A percentile compares a stretch with the other conserved stretches of the same genome.
phyloP scores from a whole-genome alignment of 495 filamentous ascomycete species.

The Penicillium tannophilum region DNA sequence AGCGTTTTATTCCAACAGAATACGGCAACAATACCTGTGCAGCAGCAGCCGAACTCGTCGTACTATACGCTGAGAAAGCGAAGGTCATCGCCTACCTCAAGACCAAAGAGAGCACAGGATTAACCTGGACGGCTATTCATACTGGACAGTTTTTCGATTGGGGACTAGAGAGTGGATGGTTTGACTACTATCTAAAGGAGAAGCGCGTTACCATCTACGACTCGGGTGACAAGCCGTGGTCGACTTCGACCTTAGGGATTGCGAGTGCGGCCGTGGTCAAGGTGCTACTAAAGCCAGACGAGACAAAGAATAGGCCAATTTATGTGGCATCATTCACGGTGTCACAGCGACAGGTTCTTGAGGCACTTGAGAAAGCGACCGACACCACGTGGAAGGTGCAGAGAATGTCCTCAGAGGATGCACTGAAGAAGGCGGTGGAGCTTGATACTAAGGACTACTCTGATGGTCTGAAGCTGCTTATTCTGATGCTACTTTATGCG shows the following conservation, averaged over 20 bases:
- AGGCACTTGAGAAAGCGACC: slow-evolving; percentile 4
- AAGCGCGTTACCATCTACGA: slow-evolving; percentile 3
- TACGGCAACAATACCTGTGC: slow-evolving; percentile 10
- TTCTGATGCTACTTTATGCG: slow-evolving; percentile 8
- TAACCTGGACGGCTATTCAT: slow-evolving; percentile 6
- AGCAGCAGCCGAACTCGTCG: slow-evolving; percentile 6
- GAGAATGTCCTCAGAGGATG: slow-evolving; percentile 8
- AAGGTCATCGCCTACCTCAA: slow-evolving; percentile 2
- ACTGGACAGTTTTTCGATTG: slow-evolving; percentile 9
- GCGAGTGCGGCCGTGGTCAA: slow-evolving; percentile 1
- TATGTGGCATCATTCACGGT: slow-evolving; percentile 8
- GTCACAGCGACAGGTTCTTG: slow-evolving; percentile 4
- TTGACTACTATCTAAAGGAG: slow-evolving; percentile 6
- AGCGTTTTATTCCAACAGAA: slow-evolving; percentile 11
- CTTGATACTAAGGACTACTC: slow-evolving; percentile 7
- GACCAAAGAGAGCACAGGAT: slow-evolving; percentile 1
- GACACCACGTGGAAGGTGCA: not conserved
- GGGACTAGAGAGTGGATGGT: slow-evolving; percentile 6
- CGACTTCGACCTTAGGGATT: slow-evolving; percentile 1
- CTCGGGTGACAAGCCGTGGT: slow-evolving; percentile 4
- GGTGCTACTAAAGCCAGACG: not conserved
- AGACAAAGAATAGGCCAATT: slow-evolving; percentile 1
- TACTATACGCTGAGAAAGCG: slow-evolving; percentile 2
- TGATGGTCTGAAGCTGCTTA: slow-evolving; percentile 6
- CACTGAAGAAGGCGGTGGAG: not conserved